phyloP scores from a whole-genome alignment of 2,329 filamentous ascomycete genomes.

The Stachybotrys elegans region DNA sequence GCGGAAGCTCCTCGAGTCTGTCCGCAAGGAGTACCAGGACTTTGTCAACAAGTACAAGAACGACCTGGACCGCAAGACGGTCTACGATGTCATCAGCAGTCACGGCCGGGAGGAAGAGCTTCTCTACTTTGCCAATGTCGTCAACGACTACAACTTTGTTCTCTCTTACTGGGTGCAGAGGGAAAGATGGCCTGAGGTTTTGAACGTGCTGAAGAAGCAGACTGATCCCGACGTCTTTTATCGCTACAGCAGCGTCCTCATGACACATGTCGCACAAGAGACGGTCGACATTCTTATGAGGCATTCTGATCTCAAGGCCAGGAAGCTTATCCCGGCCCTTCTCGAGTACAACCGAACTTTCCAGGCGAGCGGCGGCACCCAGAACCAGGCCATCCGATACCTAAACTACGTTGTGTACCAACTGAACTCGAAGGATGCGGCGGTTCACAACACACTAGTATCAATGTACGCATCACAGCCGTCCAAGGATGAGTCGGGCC shows the following conservation, averaged over 20 bases:
- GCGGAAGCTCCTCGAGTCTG: conserved; percentile 62
- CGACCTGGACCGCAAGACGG: conserved; percentile 85
- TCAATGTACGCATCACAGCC: conserved; percentile 90
- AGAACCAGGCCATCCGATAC: conserved; percentile 92
- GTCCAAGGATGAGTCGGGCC: conserved; percentile 75
- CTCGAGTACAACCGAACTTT: conserved; percentile 86
- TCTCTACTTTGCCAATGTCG: conserved; percentile 80
- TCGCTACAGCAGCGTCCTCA: conserved; percentile 93
- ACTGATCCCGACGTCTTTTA: conserved; percentile 92
- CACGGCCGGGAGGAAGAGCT: conserved; percentile 93
- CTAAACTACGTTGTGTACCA: conserved; percentile 90
- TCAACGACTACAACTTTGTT: conserved; percentile 92
- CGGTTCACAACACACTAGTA: conserved; percentile 94
- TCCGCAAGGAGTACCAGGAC: conserved; percentile 78
- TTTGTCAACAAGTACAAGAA: conserved; percentile 81
- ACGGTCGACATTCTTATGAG: conserved; percentile 95
- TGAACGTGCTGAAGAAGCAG: conserved; percentile 88
- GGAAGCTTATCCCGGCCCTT: conserved; percentile 86
- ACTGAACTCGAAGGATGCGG: conserved; percentile 72
- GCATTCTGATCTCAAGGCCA: conserved; percentile 76
- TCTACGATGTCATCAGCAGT: conserved; percentile 92
- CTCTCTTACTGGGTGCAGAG: conserved; percentile 96
- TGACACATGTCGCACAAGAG: conserved; percentile 80
- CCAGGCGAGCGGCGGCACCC: conserved; percentile 54
- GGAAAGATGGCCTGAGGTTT: conserved; percentile 83